These are phyloP conservation scores for Apophysomyces ossiformis DNA, from an alignment of 371 early-diverging fungal genomes.

Conservation along the genomic window DNA sequence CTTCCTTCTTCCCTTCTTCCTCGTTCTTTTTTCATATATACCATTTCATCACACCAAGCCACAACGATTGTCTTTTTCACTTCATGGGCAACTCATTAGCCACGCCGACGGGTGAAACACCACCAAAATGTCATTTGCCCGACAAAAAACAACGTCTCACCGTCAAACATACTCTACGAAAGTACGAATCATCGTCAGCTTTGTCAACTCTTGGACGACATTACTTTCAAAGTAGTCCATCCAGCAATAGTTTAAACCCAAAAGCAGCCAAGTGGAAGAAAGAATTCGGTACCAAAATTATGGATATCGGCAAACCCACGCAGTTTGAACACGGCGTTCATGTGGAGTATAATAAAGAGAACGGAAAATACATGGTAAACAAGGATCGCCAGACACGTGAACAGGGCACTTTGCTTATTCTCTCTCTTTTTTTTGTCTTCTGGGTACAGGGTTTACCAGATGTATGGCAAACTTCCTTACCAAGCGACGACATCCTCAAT, in stretches of 20 bases:
- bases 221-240: conserved; percentile 24
- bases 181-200: conserved; percentile 7
- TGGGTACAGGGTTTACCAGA: conserved; percentile 51
- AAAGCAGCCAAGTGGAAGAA: conserved; percentile 27
- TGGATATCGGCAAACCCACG: conserved; percentile 59
- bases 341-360: conserved; percentile 56
- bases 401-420: background rate
- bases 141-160: conserved; percentile 20
- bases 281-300: conserved; percentile 39
- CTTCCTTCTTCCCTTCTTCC: background rate
- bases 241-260: conserved; percentile 18
- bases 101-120: background rate
- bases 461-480: conserved; percentile 58
- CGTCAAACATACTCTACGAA: conserved; percentile 17
- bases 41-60: too few relatives aligned
- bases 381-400: background rate
- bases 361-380: conserved; percentile 56
- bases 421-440: background rate
- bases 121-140: conserved; percentile 21
- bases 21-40: background rate
- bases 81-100: conserved; percentile 9
- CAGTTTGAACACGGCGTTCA: conserved; percentile 63
- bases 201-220: conserved; percentile 22
- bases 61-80: too few relatives aligned
- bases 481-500: conserved; percentile 59